A percentile compares a stretch with the other conserved stretches of the same genome.
Conservation (phyloP, 1,139 yeast species). For the Blastobotrys ciferrii region DNA sequence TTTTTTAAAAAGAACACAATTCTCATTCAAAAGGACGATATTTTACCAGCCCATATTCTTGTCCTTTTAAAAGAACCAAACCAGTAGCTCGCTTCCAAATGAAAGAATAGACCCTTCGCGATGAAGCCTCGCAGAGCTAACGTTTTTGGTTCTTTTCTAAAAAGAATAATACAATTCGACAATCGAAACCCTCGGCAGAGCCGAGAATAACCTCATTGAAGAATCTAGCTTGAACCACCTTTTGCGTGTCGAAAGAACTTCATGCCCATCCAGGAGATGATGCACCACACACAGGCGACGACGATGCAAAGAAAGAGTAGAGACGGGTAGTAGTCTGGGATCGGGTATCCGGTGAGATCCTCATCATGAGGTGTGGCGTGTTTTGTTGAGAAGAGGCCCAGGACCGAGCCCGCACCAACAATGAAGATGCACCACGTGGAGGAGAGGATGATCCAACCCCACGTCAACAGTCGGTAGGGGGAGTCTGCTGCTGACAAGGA, state of each 20-base stretch:
- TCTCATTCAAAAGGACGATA: too few relatives aligned
- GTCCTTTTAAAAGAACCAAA: too few relatives aligned
- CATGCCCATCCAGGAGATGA: constrained; percentile 73
- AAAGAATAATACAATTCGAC: too few relatives aligned
- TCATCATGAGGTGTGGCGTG: constrained; percentile 27
- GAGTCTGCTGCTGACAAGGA: neutral
- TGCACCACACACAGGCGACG: constrained; percentile 74
- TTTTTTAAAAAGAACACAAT: too few relatives aligned
- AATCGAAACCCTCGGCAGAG: too few relatives aligned
- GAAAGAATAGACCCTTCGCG: too few relatives aligned
- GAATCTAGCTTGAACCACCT: constrained; percentile 39
- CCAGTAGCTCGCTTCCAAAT: too few relatives aligned
- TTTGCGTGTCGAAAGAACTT: constrained; percentile 74
- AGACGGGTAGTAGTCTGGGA: constrained; percentile 48
- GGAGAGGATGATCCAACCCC: constrained; percentile 32
- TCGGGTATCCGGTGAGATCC: constrained; percentile 38
- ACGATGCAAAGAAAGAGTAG: constrained; percentile 52
- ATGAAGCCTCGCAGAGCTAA: too few relatives aligned
- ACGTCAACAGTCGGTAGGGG: constrained; percentile 14
- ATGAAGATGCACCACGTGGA: constrained; percentile 31
- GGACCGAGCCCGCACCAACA: constrained; percentile 30
- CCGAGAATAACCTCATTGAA: too few relatives aligned
- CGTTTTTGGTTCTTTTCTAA: too few relatives aligned
- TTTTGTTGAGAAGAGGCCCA: constrained; percentile 20
- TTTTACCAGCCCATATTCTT: too few relatives aligned